Evolutionary conservation across 371 early-diverging fungal species (phyloP).

Genomic region (Pancytospora epiphaga): DNA sequence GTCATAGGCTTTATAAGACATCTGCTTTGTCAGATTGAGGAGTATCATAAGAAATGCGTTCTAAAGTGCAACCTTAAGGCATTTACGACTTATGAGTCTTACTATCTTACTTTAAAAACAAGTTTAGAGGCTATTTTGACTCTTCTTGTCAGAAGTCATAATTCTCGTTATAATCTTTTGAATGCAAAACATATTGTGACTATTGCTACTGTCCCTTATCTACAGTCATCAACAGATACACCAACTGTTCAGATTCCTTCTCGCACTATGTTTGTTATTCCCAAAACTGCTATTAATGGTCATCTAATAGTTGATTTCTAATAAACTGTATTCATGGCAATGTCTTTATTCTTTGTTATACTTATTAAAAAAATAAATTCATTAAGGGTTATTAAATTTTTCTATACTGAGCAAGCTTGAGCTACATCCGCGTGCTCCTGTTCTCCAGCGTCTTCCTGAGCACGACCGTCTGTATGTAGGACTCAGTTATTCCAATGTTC

Average conservation of each 20-base stretch:
- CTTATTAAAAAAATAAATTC: too few relatives aligned
- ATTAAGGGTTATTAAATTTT: too few relatives aligned
- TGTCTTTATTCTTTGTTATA: too few relatives aligned
- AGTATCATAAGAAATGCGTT: neutral
- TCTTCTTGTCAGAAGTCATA: neutral
- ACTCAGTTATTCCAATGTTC: too few relatives aligned
- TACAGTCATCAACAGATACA: neutral
- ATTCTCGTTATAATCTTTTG: neutral
- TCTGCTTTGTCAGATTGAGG: neutral
- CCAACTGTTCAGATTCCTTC: neutral
- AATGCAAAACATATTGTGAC: too few relatives aligned
- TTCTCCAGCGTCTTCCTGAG: too few relatives aligned
- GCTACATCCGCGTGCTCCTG: too few relatives aligned
- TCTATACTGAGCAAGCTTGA: too few relatives aligned
- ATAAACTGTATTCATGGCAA: too few relatives aligned
- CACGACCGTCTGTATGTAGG: too few relatives aligned
- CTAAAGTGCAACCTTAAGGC: neutral
- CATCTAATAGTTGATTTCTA: too few relatives aligned
- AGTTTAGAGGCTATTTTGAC: neutral
- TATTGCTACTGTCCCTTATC: neutral
- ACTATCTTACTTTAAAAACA: neutral
- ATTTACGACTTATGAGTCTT: neutral
- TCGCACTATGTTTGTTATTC: neutral
- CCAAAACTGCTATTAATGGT: neutral
- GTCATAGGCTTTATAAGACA: neutral